Conservation (phyloP, 2,329 filamentous ascomycete species). For the Epichloe brachyelytri region DNA sequence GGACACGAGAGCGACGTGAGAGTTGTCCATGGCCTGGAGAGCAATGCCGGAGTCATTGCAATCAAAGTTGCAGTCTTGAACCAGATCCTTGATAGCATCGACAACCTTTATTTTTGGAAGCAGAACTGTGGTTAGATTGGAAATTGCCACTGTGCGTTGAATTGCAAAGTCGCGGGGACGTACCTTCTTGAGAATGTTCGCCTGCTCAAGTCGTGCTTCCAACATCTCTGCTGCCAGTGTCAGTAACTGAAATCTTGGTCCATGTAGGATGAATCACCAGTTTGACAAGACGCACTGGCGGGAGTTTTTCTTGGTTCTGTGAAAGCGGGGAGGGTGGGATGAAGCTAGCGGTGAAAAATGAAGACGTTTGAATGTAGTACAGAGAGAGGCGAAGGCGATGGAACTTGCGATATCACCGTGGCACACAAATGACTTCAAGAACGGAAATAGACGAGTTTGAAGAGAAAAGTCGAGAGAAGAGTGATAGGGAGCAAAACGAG, state of each 20-base stretch:
- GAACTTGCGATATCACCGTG: not conserved
- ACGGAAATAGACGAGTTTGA: not conserved
- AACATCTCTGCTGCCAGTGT: constrained; percentile 49
- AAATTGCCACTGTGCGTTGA: not conserved
- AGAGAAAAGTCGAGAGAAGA: not conserved
- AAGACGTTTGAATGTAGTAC: not conserved
- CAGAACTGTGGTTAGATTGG: not conserved
- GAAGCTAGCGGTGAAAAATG: not conserved
- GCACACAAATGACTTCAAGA: not conserved
- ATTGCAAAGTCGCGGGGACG: too few relatives aligned
- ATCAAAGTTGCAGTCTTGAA: constrained; percentile 99
- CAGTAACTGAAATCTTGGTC: not conserved
- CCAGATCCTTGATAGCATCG: constrained; percentile 97
- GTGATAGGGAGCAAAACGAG: not conserved
- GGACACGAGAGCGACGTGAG: constrained; percentile 93
- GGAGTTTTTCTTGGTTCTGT: not conserved
- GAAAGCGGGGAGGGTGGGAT: not conserved
- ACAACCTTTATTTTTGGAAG: constrained; percentile 55
- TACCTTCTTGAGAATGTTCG: constrained; percentile 89
- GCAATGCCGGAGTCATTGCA: constrained; percentile 99
- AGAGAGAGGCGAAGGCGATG: not conserved
- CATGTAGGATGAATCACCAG: not conserved
- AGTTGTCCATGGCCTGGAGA: constrained; percentile 99
- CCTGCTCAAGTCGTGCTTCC: constrained; percentile 95
- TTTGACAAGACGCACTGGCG: not conserved